A percentile compares a stretch with the other conserved stretches of the same genome.
These are phyloP conservation scores for Fusarium avenaceum DNA, from an alignment of 2,329 filamentous ascomycete genomes.

Conservation along the genomic window DNA sequence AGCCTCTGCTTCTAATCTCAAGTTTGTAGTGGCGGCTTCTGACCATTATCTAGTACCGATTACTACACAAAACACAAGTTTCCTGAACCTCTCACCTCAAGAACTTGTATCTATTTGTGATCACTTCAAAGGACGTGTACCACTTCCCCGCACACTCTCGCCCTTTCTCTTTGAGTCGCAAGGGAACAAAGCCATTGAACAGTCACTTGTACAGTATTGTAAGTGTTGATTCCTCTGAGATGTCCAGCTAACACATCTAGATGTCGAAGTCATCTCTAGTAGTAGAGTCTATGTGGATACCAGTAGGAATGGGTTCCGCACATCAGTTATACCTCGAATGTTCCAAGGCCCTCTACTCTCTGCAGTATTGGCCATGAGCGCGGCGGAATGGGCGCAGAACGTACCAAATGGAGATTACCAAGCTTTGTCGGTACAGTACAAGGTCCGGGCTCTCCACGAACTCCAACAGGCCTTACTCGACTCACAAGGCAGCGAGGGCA, in stretches of 20 bases:
- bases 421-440: conserved; percentile 42
- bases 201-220: conserved; percentile 45
- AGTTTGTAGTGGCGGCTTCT: conserved; percentile 40
- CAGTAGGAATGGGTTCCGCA: conserved; percentile 38
- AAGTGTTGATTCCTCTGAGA: not conserved
- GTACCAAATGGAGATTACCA: conserved; percentile 39
- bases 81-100: conserved; percentile 37
- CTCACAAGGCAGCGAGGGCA: conserved; percentile 30
- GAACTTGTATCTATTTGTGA: conserved; percentile 30
- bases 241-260: conserved; percentile 24
- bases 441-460: conserved; percentile 39
- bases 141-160: conserved; percentile 25
- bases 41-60: conserved; percentile 34
- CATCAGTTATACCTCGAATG: conserved; percentile 43
- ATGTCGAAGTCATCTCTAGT: conserved; percentile 42
- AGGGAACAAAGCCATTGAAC: conserved; percentile 17
- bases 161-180: conserved; percentile 21
- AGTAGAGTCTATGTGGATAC: conserved; percentile 47
- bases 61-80: conserved; percentile 7
- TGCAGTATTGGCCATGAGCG: conserved; percentile 45
- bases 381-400: conserved; percentile 45
- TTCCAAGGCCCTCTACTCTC: conserved; percentile 37
- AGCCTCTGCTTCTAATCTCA: conserved; percentile 39
- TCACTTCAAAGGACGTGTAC: not conserved
- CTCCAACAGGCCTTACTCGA: conserved; percentile 35